Conservation (phyloP, 2,329 filamentous ascomycete genomes). For the Monosporascus sp. region DNA sequence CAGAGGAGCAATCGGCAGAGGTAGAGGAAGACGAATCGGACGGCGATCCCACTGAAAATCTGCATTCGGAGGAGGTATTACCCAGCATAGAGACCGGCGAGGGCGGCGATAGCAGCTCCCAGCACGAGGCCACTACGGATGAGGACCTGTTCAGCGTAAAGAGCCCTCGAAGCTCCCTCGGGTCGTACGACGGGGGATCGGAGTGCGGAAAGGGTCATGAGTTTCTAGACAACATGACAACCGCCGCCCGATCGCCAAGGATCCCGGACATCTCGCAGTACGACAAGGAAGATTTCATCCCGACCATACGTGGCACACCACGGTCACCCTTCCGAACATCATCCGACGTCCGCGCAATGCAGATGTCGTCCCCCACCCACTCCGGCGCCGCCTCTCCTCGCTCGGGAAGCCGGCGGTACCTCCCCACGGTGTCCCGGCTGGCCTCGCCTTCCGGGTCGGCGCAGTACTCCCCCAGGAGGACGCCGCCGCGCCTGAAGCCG, state of each 20-base stretch:
- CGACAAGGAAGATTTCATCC: conserved; percentile 42
- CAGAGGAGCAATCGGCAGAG: background rate
- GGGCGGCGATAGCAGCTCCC: conserved; percentile 42
- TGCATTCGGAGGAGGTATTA: conserved; percentile 5
- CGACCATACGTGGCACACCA: conserved; percentile 53
- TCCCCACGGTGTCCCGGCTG: conserved; percentile 49
- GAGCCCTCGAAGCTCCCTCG: conserved; percentile 53
- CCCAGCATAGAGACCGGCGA: conserved; percentile 18
- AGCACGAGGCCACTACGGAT: conserved; percentile 41
- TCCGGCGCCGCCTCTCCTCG: conserved; percentile 51
- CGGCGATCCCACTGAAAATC: too few species aligned
- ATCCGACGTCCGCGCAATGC: conserved; percentile 64
- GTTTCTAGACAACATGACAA: conserved; percentile 28
- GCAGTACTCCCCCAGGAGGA: conserved; percentile 52
- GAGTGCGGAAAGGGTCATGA: conserved; percentile 23
- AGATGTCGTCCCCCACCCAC: conserved; percentile 63
- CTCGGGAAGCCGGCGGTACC: conserved; percentile 41
- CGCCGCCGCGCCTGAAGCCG: conserved; percentile 53
- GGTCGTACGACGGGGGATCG: conserved; percentile 39
- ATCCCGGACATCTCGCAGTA: conserved; percentile 50
- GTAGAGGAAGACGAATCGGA: background rate
- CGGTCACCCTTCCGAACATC: conserved; percentile 65
- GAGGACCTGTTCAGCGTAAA: conserved; percentile 57
- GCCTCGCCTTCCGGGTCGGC: conserved; percentile 49
- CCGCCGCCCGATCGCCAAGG: conserved; percentile 32